phyloP scores from a whole-genome alignment of 169 alveolate genomes.

The Eimeria praecox region DNA sequence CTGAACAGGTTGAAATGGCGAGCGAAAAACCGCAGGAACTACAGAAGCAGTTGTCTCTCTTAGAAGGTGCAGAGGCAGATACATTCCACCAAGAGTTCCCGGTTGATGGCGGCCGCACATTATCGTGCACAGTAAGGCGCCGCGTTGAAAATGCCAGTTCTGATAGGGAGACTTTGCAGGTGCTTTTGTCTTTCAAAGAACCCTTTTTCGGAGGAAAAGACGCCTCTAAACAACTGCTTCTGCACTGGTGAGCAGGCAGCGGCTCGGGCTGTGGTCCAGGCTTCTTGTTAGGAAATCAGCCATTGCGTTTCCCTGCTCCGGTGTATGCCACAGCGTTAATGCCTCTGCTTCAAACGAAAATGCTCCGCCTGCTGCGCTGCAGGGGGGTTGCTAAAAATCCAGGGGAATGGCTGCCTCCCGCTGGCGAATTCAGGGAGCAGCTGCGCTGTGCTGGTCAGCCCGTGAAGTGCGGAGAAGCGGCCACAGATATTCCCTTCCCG shows the following conservation, averaged over 20 bases:
- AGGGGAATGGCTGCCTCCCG: conserved; percentile 76
- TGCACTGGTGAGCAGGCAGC: conserved; percentile 74
- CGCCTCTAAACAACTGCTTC: conserved; percentile 21
- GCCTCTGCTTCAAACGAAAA: too few relatives aligned
- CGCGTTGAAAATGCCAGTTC: not conserved
- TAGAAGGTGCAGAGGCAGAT: conserved; percentile 65
- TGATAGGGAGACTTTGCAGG: conserved; percentile 34
- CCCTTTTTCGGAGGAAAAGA: conserved; percentile 66
- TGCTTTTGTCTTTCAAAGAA: conserved; percentile 65
- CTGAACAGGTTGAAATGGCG: conserved; percentile 44
- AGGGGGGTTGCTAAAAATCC: conserved; percentile 77
- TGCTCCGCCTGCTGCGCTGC: not conserved
- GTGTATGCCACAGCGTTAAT: not conserved
- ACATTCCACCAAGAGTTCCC: conserved; percentile 40
- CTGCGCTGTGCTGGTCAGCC: conserved; percentile 29
- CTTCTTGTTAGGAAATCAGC: not conserved
- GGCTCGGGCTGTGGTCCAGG: not conserved
- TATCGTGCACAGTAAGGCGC: conserved; percentile 70
- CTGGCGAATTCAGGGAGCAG: conserved; percentile 7
- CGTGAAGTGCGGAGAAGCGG: conserved; percentile 5
- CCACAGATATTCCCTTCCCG: conserved; percentile 74
- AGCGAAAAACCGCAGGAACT: not conserved
- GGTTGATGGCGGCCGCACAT: conserved; percentile 77
- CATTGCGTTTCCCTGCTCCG: not conserved
- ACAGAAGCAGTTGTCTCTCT: not conserved